phyloP scores from a whole-genome alignment of 768 basidiomycete species.

The Termitomyces sp. region DNA sequence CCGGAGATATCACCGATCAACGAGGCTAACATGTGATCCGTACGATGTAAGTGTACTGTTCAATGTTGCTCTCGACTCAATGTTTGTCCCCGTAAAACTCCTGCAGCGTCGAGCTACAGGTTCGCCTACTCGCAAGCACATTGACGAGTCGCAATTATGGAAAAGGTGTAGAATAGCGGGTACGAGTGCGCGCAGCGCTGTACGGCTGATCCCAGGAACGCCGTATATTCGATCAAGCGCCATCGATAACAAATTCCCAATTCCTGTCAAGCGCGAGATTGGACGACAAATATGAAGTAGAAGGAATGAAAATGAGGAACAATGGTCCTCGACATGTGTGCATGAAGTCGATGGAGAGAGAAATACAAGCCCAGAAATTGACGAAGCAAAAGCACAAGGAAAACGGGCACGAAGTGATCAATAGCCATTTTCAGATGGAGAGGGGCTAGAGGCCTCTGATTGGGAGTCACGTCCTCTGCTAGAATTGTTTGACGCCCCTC shows the following conservation, averaged over 20 bases:
- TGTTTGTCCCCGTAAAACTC: constrained; percentile 12
- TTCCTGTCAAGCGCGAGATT: constrained; percentile 22
- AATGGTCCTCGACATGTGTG: constrained; percentile 15
- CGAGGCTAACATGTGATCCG: constrained; percentile 32
- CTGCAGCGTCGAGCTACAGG: constrained; percentile 26
- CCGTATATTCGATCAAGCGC: constrained; percentile 14
- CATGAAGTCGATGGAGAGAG: constrained; percentile 20
- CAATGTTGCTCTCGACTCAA: constrained; percentile 20
- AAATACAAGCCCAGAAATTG: constrained; percentile 32
- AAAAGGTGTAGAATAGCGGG: constrained; percentile 2
- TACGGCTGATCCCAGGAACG: constrained; percentile 16
- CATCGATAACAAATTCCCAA: constrained; percentile 24
- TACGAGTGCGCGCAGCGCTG: constrained; percentile 22
- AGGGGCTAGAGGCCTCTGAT: constrained; percentile 59
- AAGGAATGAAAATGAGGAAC: constrained; percentile 25
- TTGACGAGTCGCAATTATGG: constrained; percentile 11
- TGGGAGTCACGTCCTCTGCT: constrained; percentile 59
- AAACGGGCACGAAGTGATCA: constrained; percentile 23
- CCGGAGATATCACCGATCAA: constrained; percentile 41
- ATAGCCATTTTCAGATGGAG: constrained; percentile 46
- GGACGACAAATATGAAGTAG: constrained; percentile 18
- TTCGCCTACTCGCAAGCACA: constrained; percentile 14
- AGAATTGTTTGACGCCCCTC: constrained; percentile 44
- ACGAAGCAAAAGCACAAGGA: constrained; percentile 12
- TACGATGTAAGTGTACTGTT: constrained; percentile 20